Base-by-base conservation (phyloP, 2,329 filamentous ascomycete genomes). In the Endoconidiophora laricicola region DNA sequence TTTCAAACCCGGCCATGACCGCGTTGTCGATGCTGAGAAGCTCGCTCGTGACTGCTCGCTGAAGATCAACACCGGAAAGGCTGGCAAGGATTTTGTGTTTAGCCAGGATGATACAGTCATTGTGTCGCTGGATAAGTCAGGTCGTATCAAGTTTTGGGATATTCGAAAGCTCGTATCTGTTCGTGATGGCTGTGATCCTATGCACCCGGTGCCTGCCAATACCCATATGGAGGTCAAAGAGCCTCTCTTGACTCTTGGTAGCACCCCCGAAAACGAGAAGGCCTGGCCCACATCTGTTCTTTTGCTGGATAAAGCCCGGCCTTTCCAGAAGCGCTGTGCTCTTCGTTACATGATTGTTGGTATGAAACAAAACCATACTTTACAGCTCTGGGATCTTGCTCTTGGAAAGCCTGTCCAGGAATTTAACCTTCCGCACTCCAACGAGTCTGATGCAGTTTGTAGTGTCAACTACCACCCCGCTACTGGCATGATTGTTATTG, bases 361-460 rank as follows among this genome's bases (percentile, higher is more conserved):
- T 59, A 86, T 96, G 78, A 95, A 96, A 70, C 91, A 98, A 65
- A 98, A 98, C 66, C 91, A 98, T 68, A 93, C 90, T 50, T 78
- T 98, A 55, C 93, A 98, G 70, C 78, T 98, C 42, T 98, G 91
- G 93, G 91, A 98, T 69, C 79, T 98, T 60, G 87, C 85, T 40
- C 79, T 98, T 33, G 84, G 83, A 57, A 95, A 95, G 67, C 86
- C 88, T 26, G 91, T 98, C 37, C 90, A 98, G 63, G 91, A 98
- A 68, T 81, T 98, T 63, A 91, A 94, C 63, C 79, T 98, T 51
- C 91, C 91, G 1, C 90, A 98, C 62, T 85, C 85, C 67, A 94
- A 91, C 61, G 90, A 96, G 63, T 93, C 86, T 2, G 90, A 95
- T 65, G 87, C 87, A n/a, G 90, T 96, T 54, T 98, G 91, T 72